Conservation (phyloP, 352 stramenopile genomes). For the Phytophthora pluvialis region DNA sequence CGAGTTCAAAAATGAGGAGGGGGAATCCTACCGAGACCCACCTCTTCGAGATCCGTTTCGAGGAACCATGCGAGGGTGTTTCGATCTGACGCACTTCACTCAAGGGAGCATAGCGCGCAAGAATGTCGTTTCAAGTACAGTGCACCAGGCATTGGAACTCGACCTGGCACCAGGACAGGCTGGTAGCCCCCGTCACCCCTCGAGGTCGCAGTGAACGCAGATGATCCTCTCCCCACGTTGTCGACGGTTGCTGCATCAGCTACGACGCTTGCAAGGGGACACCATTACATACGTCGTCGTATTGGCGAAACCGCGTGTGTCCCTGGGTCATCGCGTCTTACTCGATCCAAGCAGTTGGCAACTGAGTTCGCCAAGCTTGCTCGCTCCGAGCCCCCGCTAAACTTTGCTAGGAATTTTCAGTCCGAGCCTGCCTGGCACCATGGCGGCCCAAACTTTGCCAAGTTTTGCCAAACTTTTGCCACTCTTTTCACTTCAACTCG, state of each 20-base stretch:
- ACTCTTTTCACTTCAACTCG: too few relatives aligned
- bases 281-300: conserved; percentile 19
- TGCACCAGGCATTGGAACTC: conserved; percentile 2
- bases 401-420: too few relatives aligned
- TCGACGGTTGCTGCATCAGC: conserved; percentile 17
- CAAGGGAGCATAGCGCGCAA: too few relatives aligned
- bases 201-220: too few relatives aligned
- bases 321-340: conserved; percentile 6
- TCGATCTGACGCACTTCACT: conserved; percentile 10
- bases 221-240: conserved; percentile 7
- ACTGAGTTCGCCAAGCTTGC: too few relatives aligned
- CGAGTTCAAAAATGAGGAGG: conserved; percentile 24
- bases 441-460: too few relatives aligned
- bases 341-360: not conserved
- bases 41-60: conserved; percentile 17
- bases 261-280: conserved; percentile 20
- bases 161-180: conserved; percentile 13
- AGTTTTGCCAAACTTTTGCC: too few relatives aligned
- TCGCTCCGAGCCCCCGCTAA: too few relatives aligned
- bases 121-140: conserved; percentile 30
- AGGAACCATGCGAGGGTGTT: conserved; percentile 19
- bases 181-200: not conserved
- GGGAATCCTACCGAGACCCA: conserved; percentile 17
- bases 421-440: too few relatives aligned
- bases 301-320: conserved; percentile 15